Evolutionary conservation across 208 protist species (phyloP).

Genomic region (Balamuthia mandrillaris): DNA sequence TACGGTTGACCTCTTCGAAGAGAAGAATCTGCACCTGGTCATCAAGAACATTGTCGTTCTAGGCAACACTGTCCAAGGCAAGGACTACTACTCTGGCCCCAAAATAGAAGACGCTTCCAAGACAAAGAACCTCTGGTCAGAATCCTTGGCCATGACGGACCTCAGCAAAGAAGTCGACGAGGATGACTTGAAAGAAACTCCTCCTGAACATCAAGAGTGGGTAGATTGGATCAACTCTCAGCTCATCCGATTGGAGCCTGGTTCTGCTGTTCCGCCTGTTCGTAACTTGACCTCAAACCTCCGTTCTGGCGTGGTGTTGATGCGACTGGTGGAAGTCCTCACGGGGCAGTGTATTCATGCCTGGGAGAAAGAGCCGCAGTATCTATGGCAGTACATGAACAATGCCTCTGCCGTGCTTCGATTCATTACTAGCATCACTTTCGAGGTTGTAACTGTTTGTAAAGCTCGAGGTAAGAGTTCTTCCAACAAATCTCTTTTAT

Average conservation of each 20-base stretch:
- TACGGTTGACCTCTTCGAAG: not conserved
- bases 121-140: not conserved
- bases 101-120: not conserved
- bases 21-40: not conserved
- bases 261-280: not conserved
- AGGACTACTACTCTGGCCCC: not conserved
- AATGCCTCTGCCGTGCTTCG: not conserved
- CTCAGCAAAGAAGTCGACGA: not conserved
- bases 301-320: not conserved
- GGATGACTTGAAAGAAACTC: not conserved
- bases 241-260: not conserved
- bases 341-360: not conserved
- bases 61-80: not conserved
- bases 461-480: not conserved
- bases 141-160: not conserved
- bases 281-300: not conserved
- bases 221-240: not conserved
- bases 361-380: not conserved
- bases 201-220: not conserved
- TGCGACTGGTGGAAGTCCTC: not conserved
- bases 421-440: not conserved
- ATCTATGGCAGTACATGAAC: constrained; percentile 19
- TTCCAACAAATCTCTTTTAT: not conserved
- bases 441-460: not conserved
- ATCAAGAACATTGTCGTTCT: not conserved